Evolutionary conservation across 140 eudicot species (phyloP).

Genomic region (Anethum foeniculum): DNA sequence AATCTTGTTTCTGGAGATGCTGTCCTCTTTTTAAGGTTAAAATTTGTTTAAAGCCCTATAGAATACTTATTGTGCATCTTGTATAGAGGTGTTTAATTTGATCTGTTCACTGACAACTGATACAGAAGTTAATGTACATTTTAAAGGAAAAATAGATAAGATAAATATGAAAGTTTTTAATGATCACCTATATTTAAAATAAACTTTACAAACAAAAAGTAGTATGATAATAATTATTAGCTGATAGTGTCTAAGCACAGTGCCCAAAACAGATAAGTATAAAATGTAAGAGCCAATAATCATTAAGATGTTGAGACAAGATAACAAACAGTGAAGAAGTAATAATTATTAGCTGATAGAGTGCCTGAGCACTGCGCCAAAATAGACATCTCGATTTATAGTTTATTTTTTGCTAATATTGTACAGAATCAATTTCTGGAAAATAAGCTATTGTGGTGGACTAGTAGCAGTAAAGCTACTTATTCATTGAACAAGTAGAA

Average conservation of each 20-base stretch:
- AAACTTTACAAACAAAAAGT: neutral
- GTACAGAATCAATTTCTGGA: neutral
- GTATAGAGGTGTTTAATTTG: neutral
- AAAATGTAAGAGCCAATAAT: neutral
- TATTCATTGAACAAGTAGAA: neutral
- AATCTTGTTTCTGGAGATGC: slow-evolving; percentile 85
- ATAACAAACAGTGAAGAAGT: neutral
- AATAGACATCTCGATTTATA: neutral
- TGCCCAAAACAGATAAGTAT: neutral
- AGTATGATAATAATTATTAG: neutral
- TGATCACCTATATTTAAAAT: neutral
- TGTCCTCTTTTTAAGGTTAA: slow-evolving; percentile 66
- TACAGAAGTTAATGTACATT: neutral
- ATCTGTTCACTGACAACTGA: neutral
- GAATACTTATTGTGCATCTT: neutral
- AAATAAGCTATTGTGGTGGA: neutral
- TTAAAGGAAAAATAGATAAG: neutral
- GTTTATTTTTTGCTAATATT: neutral
- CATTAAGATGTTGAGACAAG: neutral
- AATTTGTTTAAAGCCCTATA: neutral
- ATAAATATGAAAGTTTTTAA: neutral
- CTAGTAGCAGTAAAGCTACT: neutral
- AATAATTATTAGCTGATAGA: neutral
- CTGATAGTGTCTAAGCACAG: neutral
- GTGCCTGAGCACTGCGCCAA: neutral